Base-by-base conservation (phyloP, 73 alveolate genomes). In the Paramecium sexaurelia region DNA sequence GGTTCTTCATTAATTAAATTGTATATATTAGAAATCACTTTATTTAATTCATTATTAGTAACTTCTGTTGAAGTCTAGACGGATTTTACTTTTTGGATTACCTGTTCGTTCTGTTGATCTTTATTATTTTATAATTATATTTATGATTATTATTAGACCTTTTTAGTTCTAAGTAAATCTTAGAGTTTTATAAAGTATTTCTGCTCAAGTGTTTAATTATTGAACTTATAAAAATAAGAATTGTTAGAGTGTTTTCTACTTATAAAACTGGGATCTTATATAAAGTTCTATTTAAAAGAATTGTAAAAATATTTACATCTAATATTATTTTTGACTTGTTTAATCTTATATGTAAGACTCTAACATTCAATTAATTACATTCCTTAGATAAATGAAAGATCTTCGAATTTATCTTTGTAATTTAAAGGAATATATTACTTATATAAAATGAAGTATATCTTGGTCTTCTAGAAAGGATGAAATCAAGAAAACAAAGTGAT, bases 301-400 rank as follows among this genome's bases (percentile, higher is more conserved):
- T 20, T 2, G 15, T 1, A 35, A 51, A 17, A 51, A 13, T 2
- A 71, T n/a, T 40, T 78, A 78, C 90, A 78, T 78, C 73, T 43
- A 78, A 33, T 19, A 78, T 78, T n/a, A 0, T 19, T 41, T 56
- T 78, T 78, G 13, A 45, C 32, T 24, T 45, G 7, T 19, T 78
- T 33, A 78, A 22, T 22, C 90, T 39, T 41, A 78, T 78, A 19
- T 78, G 13, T 61, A 78, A 43, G 43, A 78, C 55, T 37, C 90
- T 37, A 4, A 78, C 55, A 29, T 78, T 78, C 15, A 78, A 41
- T 24, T 78, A 32, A 41, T 39, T 78, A 24, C 33, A 41, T 22
- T 8, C 73, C 15, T 78, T 20, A 1, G 75, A 40, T 15, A 78
- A 24, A 15, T 78, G 13, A 1, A 29, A 6, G 3, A 43, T 41